These are phyloP conservation scores for Talaromyces sp. DNA, from an alignment of 2,329 filamentous ascomycete genomes.

Conservation along the genomic window DNA sequence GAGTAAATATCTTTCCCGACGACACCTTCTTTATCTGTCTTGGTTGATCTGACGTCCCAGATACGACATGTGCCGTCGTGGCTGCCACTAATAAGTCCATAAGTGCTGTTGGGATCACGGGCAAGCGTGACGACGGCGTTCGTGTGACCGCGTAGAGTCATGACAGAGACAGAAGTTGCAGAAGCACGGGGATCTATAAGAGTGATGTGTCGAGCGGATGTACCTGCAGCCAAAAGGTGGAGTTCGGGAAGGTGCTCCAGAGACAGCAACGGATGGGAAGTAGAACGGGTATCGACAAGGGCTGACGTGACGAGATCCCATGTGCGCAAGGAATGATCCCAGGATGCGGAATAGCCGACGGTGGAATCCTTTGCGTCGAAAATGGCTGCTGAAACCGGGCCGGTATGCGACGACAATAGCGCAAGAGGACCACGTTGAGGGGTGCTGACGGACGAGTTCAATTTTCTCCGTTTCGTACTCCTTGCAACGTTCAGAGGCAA, in stretches of 20 bases:
- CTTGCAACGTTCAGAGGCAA: constrained; percentile 63
- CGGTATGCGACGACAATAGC: constrained; percentile 67
- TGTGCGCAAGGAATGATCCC: constrained; percentile 86
- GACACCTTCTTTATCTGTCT: constrained; percentile 56
- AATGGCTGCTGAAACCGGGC: constrained; percentile 70
- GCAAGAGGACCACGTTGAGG: constrained; percentile 74
- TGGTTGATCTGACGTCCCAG: constrained; percentile 78
- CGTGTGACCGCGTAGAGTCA: constrained; percentile 87
- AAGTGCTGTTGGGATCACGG: constrained; percentile 63
- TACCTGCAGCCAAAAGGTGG: constrained; percentile 67
- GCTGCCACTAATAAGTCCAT: constrained; percentile 81
- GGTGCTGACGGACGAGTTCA: constrained; percentile 55
- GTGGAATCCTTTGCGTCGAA: constrained; percentile 84
- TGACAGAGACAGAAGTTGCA: constrained; percentile 70
- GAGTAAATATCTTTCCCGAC: constrained; percentile 71
- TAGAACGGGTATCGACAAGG: constrained; percentile 77
- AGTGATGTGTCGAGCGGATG: constrained; percentile 79
- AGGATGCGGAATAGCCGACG: constrained; percentile 85
- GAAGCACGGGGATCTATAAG: constrained; percentile 85
- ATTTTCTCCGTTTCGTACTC: constrained; percentile 72
- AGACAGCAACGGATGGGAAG: constrained; percentile 76
- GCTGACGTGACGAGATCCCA: constrained; percentile 80
- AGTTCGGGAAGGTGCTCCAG: constrained; percentile 68
- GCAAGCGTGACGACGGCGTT: constrained; percentile 65
- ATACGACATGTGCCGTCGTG: constrained; percentile 90